Base-by-base conservation (phyloP, 768 basidiomycete genomes). In the Calocybe cyanea region DNA sequence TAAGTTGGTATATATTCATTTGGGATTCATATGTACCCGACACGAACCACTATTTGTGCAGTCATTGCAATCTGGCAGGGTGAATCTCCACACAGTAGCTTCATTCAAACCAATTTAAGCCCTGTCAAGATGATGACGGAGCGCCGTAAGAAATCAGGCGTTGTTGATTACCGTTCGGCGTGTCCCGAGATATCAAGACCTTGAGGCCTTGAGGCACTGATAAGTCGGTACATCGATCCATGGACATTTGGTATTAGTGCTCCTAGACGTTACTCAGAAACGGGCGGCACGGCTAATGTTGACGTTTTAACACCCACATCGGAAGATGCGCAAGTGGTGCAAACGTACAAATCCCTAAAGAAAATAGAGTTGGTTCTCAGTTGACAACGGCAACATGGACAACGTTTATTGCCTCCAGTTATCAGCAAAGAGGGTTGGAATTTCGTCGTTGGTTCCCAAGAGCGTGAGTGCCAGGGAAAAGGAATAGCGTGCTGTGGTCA, bases 51-150 rank as follows among this genome's bases (percentile, higher is more conserved):
- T n/a, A 35, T 6, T 28, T 14, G 5, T 6, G 34, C 13, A 14
- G 14, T n/a, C 5, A 7, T 7, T 6, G 34, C 7, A 18, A 35
- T 14, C 19, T 28, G 28, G 23, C n/a, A 43, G 42, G 43, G 42
- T 32, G 37, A 39, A 44, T 43, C 15, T 31, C 25, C 25, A 6
- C 6, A 19, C 23, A 20, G 35, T 43, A 25, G 43, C 11, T 31
- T n/a, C n/a, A 39, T 43, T 14, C 20, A 24, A 17, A 17, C 36
- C 42, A 33, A 20, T 31, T 39, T 37, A 32, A 18, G 13, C 30
- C 4, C 31, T 43, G 41, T 28, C 42, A 40, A 43, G 37, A 41
- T 28, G 36, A 40, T 32, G 43, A 43, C 48, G 48, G 48, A 44
- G 48, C 38, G 48, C 48, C 38, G 38, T 4, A 30, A 21, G 20